Base-by-base conservation (phyloP, 2,329 filamentous ascomycete species). In the Fusarium longipes region DNA sequence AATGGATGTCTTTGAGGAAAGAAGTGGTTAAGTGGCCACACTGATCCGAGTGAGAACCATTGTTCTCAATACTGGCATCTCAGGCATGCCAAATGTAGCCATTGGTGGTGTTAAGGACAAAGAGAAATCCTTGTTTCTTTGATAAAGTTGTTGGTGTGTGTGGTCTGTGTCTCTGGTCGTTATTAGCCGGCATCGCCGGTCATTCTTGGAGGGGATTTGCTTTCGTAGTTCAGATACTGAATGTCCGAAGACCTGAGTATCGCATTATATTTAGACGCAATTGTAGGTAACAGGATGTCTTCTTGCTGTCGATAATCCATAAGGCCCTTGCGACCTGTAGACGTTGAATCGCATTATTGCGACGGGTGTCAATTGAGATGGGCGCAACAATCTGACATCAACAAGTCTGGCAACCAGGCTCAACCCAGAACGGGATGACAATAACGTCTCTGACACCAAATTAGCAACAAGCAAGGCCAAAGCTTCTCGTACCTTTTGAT, bases 381-480 rank as follows among this genome's bases (percentile, higher is more conserved):
- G 8, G 22, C 14, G 4, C 10, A 5, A 18, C 32, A 11, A 15
- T 15, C 17, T 5, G 8, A 18, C 2, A 24, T 2, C 20, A 18
- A 39, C 27, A 8, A 24, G 8, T n/a, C 39, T 20, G 11, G 15
- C 18, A 18, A 9, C 53, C 35, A 14, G n/a, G 8, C 20, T 32
- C 47, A 25, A 44, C 27, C 65, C 63, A 20, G 30, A 70, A 59
- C 14, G 10, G 55, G 58, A 47, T 32, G 25, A 67, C 58, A 71
- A 71, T 71, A 70, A 38, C 32, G 36, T n/a, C 54, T 52, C 24
- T 30, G 12, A 22, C 22, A 58, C 42, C 55, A 57, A 70, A 49
- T 67, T 70, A 70, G 67, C 36, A 57, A 54, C 39, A 12, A 25
- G 11, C 12, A 22, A 44, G 43, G 36, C 17, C 36, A 33, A 40